These are phyloP conservation scores for Oxytropis ochrocephala DNA, from an alignment of 306 rosid genomes.

Conservation along the genomic window DNA sequence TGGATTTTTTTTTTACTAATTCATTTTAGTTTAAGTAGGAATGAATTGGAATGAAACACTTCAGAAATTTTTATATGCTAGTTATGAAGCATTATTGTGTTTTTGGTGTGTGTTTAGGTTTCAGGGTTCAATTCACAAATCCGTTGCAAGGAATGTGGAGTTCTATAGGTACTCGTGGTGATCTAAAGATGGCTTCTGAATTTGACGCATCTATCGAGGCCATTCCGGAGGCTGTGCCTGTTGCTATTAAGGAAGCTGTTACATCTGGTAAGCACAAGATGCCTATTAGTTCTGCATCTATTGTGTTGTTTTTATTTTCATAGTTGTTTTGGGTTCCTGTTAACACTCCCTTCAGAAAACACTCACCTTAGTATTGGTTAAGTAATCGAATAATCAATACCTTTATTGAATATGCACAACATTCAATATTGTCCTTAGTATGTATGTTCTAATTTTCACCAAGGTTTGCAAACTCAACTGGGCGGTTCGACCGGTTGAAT, in stretches of 20 bases:
- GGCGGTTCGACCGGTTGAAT: too few relatives aligned
- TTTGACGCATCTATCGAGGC: conserved; percentile 25
- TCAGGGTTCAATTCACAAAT: conserved; percentile 37
- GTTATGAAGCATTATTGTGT: background rate
- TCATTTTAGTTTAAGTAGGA: too few relatives aligned
- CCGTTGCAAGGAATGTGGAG: conserved; percentile 43
- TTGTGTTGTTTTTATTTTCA: background rate
- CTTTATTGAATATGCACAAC: background rate
- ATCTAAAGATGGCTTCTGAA: conserved; percentile 13
- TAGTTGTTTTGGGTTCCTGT: background rate
- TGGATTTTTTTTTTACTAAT: too few relatives aligned
- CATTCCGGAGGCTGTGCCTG: conserved; percentile 20
- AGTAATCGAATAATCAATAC: background rate
- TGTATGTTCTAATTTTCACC: too few relatives aligned
- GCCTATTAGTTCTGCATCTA: background rate
- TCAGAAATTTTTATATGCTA: background rate
- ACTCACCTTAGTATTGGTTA: background rate
- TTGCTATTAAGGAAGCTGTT: conserved; percentile 11
- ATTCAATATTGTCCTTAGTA: too few relatives aligned
- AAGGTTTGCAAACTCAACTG: too few relatives aligned
- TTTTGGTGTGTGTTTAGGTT: conserved; percentile 28
- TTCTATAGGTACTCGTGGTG: conserved; percentile 10
- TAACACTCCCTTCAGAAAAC: background rate
- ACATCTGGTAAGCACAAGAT: conserved; percentile 30
- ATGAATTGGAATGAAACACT: too few relatives aligned